Evolutionary conservation across 805 yeast species (phyloP).

Genomic region (Kodamaea hsintzibuensis): DNA sequence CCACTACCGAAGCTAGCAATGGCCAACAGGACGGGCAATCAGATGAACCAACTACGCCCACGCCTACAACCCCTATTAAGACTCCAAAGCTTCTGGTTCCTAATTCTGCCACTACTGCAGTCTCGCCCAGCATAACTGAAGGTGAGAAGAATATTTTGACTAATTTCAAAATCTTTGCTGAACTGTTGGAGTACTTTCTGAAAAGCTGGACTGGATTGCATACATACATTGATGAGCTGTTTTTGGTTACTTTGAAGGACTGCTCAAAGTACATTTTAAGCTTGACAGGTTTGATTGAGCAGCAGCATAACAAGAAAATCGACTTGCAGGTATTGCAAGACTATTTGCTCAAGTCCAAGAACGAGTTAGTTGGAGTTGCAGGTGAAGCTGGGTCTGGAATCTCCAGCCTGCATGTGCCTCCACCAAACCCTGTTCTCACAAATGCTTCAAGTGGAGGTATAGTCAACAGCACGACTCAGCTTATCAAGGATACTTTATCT

Average conservation of each 20-base stretch:
- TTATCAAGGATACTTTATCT: slow-evolving; percentile 52
- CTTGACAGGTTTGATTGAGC: slow-evolving; percentile 61
- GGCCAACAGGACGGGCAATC: background rate
- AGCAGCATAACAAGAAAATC: slow-evolving; percentile 87
- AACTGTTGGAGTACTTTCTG: slow-evolving; percentile 36
- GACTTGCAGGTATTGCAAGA: slow-evolving; percentile 86
- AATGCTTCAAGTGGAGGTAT: slow-evolving; percentile 23
- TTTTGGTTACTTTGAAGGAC: slow-evolving; percentile 80
- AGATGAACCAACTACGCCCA: slow-evolving; percentile 6
- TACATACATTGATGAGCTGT: slow-evolving; percentile 69
- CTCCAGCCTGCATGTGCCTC: slow-evolving; percentile 15
- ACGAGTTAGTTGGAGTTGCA: slow-evolving; percentile 51
- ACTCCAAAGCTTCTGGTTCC: slow-evolving; percentile 6
- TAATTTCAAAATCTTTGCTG: slow-evolving; percentile 39
- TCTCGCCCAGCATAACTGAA: slow-evolving; percentile 1
- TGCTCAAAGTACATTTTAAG: slow-evolving; percentile 67
- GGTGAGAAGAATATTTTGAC: slow-evolving; percentile 20
- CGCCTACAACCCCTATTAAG: background rate
- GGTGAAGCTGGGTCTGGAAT: slow-evolving; percentile 8
- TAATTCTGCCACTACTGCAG: background rate
- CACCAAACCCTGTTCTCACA: slow-evolving; percentile 34
- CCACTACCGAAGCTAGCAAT: slow-evolving; percentile 13
- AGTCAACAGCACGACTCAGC: slow-evolving; percentile 43
- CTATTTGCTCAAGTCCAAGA: slow-evolving; percentile 68
- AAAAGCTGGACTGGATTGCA: slow-evolving; percentile 44